Conservation (phyloP, 2,329 filamentous ascomycete genomes). For the Aspergillus hiratsukae region DNA sequence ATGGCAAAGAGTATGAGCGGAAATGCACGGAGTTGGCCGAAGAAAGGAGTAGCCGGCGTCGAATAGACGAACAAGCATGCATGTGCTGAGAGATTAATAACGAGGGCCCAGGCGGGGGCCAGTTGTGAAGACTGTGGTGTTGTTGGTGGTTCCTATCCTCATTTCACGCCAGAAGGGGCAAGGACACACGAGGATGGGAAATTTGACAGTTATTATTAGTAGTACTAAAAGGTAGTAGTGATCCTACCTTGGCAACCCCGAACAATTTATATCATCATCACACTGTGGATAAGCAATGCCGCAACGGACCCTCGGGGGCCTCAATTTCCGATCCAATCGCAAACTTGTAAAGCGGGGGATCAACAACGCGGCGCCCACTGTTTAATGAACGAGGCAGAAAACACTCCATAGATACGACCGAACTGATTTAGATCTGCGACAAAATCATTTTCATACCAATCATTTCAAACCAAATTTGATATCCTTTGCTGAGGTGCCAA, state of each 20-base stretch:
- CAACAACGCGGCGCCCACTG: conserved; percentile 5
- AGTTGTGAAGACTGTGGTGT: neutral
- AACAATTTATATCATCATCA: neutral
- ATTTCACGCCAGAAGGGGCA: neutral
- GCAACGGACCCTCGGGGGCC: neutral
- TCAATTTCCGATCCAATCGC: neutral
- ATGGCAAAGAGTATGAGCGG: conserved; percentile 8
- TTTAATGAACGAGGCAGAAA: neutral
- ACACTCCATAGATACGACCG: neutral
- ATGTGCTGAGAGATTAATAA: conserved; percentile 26
- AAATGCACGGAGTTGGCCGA: conserved; percentile 25
- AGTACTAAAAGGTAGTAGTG: neutral
- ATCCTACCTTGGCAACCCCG: neutral
- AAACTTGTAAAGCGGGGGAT: conserved; percentile 31
- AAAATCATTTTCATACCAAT: neutral
- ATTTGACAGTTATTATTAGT: neutral
- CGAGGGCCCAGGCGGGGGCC: neutral
- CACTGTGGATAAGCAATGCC: neutral
- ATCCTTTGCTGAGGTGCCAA: neutral
- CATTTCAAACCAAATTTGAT: neutral
- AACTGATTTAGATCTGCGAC: neutral
- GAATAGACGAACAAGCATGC: conserved; percentile 26
- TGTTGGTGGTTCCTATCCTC: neutral
- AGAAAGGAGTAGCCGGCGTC: conserved; percentile 29
- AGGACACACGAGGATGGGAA: neutral